Conservation (phyloP, 2,329 filamentous ascomycete genomes). For the Coniosporium tulheliwenetii region DNA sequence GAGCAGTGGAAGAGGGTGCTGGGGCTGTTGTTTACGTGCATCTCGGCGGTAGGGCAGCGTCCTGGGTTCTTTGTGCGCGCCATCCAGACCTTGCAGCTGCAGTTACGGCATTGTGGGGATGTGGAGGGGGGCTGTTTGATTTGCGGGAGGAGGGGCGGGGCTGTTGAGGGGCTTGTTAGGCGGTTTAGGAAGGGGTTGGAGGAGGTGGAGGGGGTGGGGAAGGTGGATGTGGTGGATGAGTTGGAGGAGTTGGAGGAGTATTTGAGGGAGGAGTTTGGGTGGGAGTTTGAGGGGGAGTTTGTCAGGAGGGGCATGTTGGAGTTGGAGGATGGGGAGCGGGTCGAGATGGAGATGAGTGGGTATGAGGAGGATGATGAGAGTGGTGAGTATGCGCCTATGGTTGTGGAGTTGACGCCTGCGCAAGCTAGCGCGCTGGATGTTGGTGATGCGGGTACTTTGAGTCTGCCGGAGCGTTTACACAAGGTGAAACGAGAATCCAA, state of each 20-base stretch:
- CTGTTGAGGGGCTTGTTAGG: slow-evolving; percentile 36
- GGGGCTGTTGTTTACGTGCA: slow-evolving; percentile 40
- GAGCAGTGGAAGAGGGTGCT: slow-evolving; percentile 50
- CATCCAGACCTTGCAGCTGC: slow-evolving; percentile 32
- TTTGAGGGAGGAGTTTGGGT: slow-evolving; percentile 38
- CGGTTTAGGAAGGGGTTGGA: slow-evolving; percentile 37
- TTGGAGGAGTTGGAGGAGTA: slow-evolving; percentile 39
- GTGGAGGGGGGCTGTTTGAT: slow-evolving; percentile 48
- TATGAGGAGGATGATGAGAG: slow-evolving; percentile 46
- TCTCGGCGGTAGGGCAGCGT: slow-evolving; percentile 30
- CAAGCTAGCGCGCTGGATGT: slow-evolving; percentile 22
- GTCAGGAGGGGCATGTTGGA: slow-evolving; percentile 42
- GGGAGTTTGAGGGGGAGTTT: slow-evolving; percentile 39
- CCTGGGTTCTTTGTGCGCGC: slow-evolving; percentile 36
- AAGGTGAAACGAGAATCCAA: slow-evolving; percentile 5
- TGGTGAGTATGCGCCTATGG: slow-evolving; percentile 46
- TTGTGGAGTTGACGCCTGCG: slow-evolving; percentile 37
- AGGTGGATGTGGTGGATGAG: slow-evolving; percentile 32
- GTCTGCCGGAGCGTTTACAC: slow-evolving; percentile 5
- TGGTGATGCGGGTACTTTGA: slow-evolving; percentile 9
- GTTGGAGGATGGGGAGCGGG: slow-evolving; percentile 46
- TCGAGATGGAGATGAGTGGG: slow-evolving; percentile 39
- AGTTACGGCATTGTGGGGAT: slow-evolving; percentile 40
- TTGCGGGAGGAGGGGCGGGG: slow-evolving; percentile 33
- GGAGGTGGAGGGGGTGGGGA: slow-evolving; percentile 23